Conservation (phyloP, 2,329 filamentous ascomycete species). For the Penicillium italicum region DNA sequence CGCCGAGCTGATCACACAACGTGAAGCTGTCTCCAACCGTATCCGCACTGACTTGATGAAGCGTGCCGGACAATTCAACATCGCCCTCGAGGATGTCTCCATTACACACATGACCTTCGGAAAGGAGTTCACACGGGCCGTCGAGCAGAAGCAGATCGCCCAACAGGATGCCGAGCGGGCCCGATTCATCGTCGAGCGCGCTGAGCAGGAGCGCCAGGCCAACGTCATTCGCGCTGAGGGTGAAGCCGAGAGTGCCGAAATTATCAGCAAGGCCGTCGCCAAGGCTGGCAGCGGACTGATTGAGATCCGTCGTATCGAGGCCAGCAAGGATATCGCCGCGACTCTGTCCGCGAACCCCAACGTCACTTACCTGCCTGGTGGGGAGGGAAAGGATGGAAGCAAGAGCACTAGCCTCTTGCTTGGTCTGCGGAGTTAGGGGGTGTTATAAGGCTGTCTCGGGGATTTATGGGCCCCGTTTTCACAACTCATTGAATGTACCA, state of each 20-base stretch:
- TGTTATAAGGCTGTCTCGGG: slow-evolving; percentile 13
- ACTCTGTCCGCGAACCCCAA: slow-evolving; percentile 88
- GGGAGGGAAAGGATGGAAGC: slow-evolving; percentile 55
- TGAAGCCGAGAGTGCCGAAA: slow-evolving; percentile 94
- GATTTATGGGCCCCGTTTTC: slow-evolving; percentile 11
- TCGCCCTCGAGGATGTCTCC: slow-evolving; percentile 95
- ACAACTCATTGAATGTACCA: slow-evolving; percentile 21
- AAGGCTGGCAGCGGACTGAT: slow-evolving; percentile 92
- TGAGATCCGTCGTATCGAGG: slow-evolving; percentile 95
- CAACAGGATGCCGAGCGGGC: slow-evolving; percentile 98
- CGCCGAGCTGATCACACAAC: slow-evolving; percentile 96
- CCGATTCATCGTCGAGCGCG: slow-evolving; percentile 96
- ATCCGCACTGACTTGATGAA: slow-evolving; percentile 90
- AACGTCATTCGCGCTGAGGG: slow-evolving; percentile 98
- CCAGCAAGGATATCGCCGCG: slow-evolving; percentile 89
- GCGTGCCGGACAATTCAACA: slow-evolving; percentile 96
- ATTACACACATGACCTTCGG: slow-evolving; percentile 99
- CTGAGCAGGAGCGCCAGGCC: slow-evolving; percentile 97
- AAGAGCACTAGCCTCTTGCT: slow-evolving; percentile 65
- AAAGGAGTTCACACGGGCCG: slow-evolving; percentile 96
- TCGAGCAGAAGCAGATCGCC: slow-evolving; percentile 99
- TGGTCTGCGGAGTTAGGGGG: slow-evolving; percentile 56
- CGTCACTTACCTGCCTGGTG: slow-evolving; percentile 86
- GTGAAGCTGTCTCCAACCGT: slow-evolving; percentile 91
- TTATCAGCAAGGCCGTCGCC: slow-evolving; percentile 87